Percentiles rank a stretch among this genome's conserved stretches.
These are phyloP conservation scores for Saccharomycopsis fibuligera DNA, from an alignment of 805 yeast species.

Conservation along the genomic window DNA sequence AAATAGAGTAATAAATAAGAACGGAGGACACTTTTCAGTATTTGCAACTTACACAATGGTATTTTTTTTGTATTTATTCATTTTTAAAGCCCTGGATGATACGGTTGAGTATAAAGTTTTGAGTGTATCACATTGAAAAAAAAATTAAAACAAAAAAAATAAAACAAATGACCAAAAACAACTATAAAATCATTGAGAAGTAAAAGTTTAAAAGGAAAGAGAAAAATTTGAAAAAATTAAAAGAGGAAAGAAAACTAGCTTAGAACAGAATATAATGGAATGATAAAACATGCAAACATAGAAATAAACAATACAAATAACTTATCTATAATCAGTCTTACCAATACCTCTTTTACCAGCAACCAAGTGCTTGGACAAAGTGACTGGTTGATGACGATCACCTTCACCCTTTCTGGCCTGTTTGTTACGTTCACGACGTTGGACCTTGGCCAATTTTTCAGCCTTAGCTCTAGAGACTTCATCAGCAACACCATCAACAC, in stretches of 20 bases:
- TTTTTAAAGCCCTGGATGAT: too few species aligned
- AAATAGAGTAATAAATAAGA: too few species aligned
- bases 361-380: slow-evolving; percentile 89
- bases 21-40: too few species aligned
- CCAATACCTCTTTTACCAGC: slow-evolving; percentile 97
- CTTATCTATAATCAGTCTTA: slow-evolving; percentile 77
- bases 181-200: neutral
- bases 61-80: too few species aligned
- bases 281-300: neutral
- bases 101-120: too few species aligned
- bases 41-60: too few species aligned
- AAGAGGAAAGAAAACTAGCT: neutral
- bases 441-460: slow-evolving; percentile 78
- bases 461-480: slow-evolving; percentile 78
- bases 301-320: neutral
- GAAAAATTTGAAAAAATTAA: neutral
- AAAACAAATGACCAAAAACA: neutral
- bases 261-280: neutral
- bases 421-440: slow-evolving; percentile 91
- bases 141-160: too few species aligned
- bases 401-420: slow-evolving; percentile 91
- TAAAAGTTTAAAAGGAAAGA: neutral
- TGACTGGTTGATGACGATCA: slow-evolving; percentile 82
- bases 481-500: slow-evolving; percentile 80
- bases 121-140: too few species aligned